phyloP scores from a whole-genome alignment of 2,329 filamentous ascomycete species.

The Penicillium sp. region DNA sequence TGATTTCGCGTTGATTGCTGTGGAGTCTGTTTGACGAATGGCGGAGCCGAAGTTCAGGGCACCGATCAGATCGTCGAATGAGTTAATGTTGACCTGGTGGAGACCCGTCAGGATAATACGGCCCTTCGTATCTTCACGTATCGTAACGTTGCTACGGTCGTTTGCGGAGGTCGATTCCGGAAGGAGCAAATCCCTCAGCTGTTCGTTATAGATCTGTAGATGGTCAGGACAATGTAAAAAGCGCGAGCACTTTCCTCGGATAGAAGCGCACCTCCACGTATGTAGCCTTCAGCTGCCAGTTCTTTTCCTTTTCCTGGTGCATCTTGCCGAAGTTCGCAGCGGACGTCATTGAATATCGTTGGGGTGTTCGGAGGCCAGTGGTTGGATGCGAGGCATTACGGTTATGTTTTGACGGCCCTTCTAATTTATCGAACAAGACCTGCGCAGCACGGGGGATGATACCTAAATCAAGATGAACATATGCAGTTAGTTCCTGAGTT shows the following conservation, averaged over 20 bases:
- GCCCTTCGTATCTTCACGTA: slow-evolving; percentile 90
- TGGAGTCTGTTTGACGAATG: slow-evolving; percentile 94
- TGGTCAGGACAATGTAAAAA: slow-evolving; percentile 4
- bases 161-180: slow-evolving; percentile 66
- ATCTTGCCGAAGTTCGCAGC: slow-evolving; percentile 47
- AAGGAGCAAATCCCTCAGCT: slow-evolving; percentile 82
- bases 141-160: slow-evolving; percentile 78
- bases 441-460: slow-evolving; percentile 91
- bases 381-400: slow-evolving; percentile 68
- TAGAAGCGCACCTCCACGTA: slow-evolving; percentile 65
- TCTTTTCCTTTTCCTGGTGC: slow-evolving; percentile 69
- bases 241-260: neutral
- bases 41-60: slow-evolving; percentile 89
- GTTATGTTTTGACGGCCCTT: slow-evolving; percentile 53
- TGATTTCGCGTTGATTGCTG: slow-evolving; percentile 94
- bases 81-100: slow-evolving; percentile 83
- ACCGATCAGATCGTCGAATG: slow-evolving; percentile 82
- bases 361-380: slow-evolving; percentile 72
- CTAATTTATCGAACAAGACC: slow-evolving; percentile 83
- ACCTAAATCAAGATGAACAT: slow-evolving; percentile 52
- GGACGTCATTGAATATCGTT: slow-evolving; percentile 67
- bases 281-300: slow-evolving; percentile 88
- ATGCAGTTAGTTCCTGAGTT: neutral
- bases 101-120: slow-evolving; percentile 92
- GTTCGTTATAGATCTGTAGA: slow-evolving; percentile 89